A percentile compares a stretch with the other conserved stretches of the same genome.
Conservation (phyloP, 179 eudicot genomes). For the Carnegiea gigantea region DNA sequence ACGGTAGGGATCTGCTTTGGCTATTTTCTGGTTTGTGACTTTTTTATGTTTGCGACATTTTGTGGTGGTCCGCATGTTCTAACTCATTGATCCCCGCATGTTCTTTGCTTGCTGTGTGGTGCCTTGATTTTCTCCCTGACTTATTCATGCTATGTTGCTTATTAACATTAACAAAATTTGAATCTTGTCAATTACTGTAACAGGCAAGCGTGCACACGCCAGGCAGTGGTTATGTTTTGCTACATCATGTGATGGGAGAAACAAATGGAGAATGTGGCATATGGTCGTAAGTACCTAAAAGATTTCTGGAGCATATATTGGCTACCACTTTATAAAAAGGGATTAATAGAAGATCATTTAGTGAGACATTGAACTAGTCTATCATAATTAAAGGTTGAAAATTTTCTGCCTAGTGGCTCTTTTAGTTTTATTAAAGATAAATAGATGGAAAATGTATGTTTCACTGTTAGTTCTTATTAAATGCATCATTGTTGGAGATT, state of each 20-base stretch:
- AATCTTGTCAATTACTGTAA: conserved; percentile 25
- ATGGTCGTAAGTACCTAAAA: conserved; percentile 88
- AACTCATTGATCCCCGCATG: not conserved
- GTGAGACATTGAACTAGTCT: not conserved
- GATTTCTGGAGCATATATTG: too few relatives aligned
- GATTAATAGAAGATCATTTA: not conserved
- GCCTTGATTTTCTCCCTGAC: conserved; percentile 3
- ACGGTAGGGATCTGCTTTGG: conserved; percentile 47
- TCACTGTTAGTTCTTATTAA: not conserved
- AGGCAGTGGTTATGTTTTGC: conserved; percentile 96
- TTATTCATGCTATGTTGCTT: not conserved
- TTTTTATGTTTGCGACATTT: not conserved
- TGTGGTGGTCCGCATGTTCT: not conserved
- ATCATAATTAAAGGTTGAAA: not conserved
- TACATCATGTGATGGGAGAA: conserved; percentile 99
- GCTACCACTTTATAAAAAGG: too few relatives aligned
- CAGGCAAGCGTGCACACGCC: conserved; percentile 87
- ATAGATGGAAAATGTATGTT: too few relatives aligned
- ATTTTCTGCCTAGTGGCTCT: not conserved
- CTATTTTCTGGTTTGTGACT: conserved; percentile 8
- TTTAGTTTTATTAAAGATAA: not conserved
- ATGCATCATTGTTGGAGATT: not conserved
- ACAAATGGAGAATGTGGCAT: conserved; percentile 90
- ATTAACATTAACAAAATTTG: conserved; percentile 21
- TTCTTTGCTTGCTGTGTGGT: conserved; percentile 6